A percentile compares a stretch with the other conserved stretches of the same genome.
Evolutionary conservation across 139 green algal genomes (phyloP).

Genomic region (Prasinococcaceae sp.): DNA sequence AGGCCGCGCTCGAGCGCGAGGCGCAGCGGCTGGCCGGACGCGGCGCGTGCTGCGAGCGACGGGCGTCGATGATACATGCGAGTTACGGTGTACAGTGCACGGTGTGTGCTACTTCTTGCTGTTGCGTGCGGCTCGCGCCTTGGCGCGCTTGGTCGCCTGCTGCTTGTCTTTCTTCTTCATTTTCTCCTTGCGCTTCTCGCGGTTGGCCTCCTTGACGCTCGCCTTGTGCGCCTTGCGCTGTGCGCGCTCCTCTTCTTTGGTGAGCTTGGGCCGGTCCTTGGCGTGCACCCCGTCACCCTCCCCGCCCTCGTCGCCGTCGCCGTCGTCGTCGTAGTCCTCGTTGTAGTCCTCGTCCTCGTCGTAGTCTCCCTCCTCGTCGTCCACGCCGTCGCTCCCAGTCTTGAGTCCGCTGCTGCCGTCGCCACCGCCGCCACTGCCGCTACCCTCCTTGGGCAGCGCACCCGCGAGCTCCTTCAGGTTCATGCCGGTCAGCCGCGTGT

Average conservation of each 20-base stretch:
- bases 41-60: no score
- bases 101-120: no score
- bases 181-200: slow-evolving; percentile 78
- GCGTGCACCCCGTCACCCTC: neutral
- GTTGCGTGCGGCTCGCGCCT: no score
- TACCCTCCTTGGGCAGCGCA: neutral
- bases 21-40: no score
- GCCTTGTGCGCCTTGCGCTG: slow-evolving; percentile 56
- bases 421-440: neutral
- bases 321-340: neutral
- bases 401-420: slow-evolving; percentile 8
- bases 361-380: neutral
- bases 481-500: neutral
- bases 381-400: slow-evolving; percentile 4
- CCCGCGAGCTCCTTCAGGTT: no score
- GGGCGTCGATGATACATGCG: no score
- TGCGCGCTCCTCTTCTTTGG: slow-evolving; percentile 4
- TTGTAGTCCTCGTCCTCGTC: neutral
- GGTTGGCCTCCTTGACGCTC: slow-evolving; percentile 70
- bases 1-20: no score
- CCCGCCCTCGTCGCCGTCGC: slow-evolving; percentile 3
- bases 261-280: neutral
- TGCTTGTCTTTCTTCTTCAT: slow-evolving; percentile 76
- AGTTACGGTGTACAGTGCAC: no score
- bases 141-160: slow-evolving; percentile 19